Percentiles rank a stretch among this genome's conserved stretches.
Evolutionary conservation across 164 flowering plant genomes (phyloP).

Genomic region (Vitis cinerea): DNA sequence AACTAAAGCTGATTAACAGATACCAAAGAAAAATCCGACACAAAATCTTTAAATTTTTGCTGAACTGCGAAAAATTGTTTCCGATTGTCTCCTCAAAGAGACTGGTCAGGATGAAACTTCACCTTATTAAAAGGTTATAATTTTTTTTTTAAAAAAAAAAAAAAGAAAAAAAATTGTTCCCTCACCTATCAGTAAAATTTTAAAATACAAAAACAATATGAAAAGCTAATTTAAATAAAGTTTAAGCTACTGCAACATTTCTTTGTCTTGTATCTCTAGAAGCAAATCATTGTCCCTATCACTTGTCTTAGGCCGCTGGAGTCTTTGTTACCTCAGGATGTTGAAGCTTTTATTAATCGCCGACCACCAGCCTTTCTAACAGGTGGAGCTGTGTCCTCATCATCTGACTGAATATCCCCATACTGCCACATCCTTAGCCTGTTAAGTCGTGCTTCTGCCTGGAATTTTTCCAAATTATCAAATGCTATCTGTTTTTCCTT

Average conservation of each 20-base stretch:
- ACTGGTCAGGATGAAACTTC: neutral
- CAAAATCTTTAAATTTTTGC: neutral
- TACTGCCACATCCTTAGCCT: conserved; percentile 89
- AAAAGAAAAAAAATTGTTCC: conserved; percentile 8
- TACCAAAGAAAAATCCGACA: neutral
- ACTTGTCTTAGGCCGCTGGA: neutral
- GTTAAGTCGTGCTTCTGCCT: conserved; percentile 57
- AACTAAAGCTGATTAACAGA: too few species aligned
- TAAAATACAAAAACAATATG: neutral
- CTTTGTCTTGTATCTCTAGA: neutral
- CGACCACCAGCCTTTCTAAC: conserved; percentile 68
- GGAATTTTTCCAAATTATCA: conserved; percentile 71
- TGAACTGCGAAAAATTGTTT: neutral
- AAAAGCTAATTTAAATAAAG: conserved; percentile 13
- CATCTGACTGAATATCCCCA: conserved; percentile 91
- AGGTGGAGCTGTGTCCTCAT: conserved; percentile 72
- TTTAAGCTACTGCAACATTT: conserved; percentile 8
- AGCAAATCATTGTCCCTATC: conserved; percentile 4
- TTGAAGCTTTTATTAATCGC: conserved; percentile 26
- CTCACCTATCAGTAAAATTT: conserved; percentile 8
- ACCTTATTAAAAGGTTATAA: conserved; percentile 7
- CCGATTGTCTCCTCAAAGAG: neutral
- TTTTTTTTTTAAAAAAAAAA: neutral
- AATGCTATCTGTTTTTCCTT: conserved; percentile 61
- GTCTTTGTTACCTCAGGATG: neutral